These are phyloP conservation scores for Sonneratia caseolaris DNA, from an alignment of 345 rosid species.

Conservation along the genomic window DNA sequence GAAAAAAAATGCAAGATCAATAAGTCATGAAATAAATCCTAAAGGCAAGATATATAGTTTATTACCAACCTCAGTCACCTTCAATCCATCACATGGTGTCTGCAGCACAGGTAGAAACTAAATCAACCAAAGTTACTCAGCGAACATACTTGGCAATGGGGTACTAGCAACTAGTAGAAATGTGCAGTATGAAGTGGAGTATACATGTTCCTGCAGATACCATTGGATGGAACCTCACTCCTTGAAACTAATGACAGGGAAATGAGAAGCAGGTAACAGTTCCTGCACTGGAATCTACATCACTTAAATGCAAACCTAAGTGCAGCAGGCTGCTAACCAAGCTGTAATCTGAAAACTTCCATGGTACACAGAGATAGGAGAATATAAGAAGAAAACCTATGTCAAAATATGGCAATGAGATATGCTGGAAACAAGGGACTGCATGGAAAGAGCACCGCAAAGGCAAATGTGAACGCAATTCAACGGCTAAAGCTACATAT, in stretches of 20 bases:
- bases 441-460: no score
- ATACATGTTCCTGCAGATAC: background rate
- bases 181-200: background rate
- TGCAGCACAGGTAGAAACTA: constrained; percentile 26
- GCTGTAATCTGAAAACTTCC: background rate
- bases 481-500: no score
- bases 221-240: background rate
- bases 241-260: background rate
- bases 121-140: background rate
- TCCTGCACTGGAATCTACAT: background rate
- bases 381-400: no score
- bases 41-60: background rate
- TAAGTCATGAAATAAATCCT: background rate
- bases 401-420: no score
- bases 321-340: background rate
- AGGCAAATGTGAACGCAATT: no score
- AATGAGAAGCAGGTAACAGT: background rate
- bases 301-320: background rate
- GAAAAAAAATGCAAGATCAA: background rate
- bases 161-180: no score
- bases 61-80: constrained; percentile 55
- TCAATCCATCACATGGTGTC: constrained; percentile 56
- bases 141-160: no score
- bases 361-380: background rate
- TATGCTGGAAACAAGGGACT: no score